Percentiles rank a stretch among this genome's conserved stretches.
Conservation (phyloP, 1,284 basidiomycete species). For the Trametes hirsuta region DNA sequence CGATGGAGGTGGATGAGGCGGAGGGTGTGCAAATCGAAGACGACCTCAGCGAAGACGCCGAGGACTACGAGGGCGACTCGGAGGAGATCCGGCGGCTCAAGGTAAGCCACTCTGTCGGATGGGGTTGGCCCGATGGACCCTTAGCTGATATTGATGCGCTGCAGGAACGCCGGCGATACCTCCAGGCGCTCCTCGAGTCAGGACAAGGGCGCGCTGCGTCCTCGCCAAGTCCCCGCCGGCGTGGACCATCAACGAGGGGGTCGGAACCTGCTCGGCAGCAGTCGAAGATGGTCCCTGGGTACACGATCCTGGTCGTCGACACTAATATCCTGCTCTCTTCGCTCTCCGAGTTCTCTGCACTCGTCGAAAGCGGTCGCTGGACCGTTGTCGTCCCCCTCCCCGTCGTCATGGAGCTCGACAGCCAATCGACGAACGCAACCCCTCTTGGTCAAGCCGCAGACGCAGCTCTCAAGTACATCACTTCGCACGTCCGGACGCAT, state of each 20-base stretch:
- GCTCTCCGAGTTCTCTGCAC: conserved; percentile 67
- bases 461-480: conserved; percentile 76
- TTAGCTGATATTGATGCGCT: conserved; percentile 1
- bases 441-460: conserved; percentile 73
- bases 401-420: conserved; percentile 96
- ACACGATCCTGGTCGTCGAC: conserved; percentile 90
- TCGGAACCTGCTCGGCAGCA: conserved; percentile 39
- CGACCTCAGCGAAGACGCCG: conserved; percentile 56
- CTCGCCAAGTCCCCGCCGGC: conserved; percentile 41
- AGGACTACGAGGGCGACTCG: conserved; percentile 65
- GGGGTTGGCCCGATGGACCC: conserved; percentile 1
- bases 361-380: conserved; percentile 86
- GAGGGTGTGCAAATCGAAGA: conserved; percentile 40
- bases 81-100: conserved; percentile 79
- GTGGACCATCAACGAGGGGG: conserved; percentile 32
- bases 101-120: conserved; percentile 44
- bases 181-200: conserved; percentile 60
- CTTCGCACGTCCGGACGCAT: conserved; percentile 76
- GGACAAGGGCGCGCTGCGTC: conserved; percentile 38
- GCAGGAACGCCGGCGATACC: conserved; percentile 69
- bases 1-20: conserved; percentile 71
- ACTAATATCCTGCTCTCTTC: conserved; percentile 93
- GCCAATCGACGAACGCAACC: conserved; percentile 71
- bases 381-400: conserved; percentile 91
- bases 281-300: conserved; percentile 78